phyloP scores from a whole-genome alignment of 306 rosid species.

The Prosopis cineraria region DNA sequence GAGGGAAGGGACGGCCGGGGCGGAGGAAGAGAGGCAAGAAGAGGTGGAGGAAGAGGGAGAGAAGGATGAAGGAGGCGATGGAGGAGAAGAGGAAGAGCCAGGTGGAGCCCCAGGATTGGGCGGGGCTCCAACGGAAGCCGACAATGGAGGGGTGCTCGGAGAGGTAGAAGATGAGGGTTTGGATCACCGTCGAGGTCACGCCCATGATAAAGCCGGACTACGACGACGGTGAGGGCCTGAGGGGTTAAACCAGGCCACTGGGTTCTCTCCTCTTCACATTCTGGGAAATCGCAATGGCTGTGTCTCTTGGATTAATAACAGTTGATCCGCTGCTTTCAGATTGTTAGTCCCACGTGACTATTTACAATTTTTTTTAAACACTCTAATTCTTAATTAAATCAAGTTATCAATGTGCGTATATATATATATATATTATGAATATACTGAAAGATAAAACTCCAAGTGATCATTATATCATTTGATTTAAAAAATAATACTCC shows the following conservation, averaged over 20 bases:
- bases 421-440: too few relatives aligned
- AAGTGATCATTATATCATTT: too few relatives aligned
- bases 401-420: too few relatives aligned
- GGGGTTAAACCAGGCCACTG: not conserved
- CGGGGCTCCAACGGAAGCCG: slow-evolving; percentile 76
- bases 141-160: slow-evolving; percentile 91
- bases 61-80: slow-evolving; percentile 48
- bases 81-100: slow-evolving; percentile 87
- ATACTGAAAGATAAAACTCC: too few relatives aligned
- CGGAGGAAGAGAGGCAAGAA: slow-evolving; percentile 40
- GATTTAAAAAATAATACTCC: too few relatives aligned
- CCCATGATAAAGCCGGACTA: slow-evolving; percentile 34
- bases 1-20: slow-evolving; percentile 53
- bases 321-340: not conserved
- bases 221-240: slow-evolving; percentile 30
- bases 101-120: slow-evolving; percentile 80
- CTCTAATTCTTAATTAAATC: not conserved
- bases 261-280: not conserved
- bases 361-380: not conserved
- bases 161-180: slow-evolving; percentile 60
- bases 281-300: not conserved
- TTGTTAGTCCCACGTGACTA: not conserved
- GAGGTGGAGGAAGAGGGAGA: slow-evolving; percentile 56
- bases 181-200: slow-evolving; percentile 38
- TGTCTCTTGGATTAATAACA: not conserved